A percentile compares a stretch with the other conserved stretches of the same genome.
Conservation (phyloP, 768 basidiomycete genomes). For the Rossbeevera mucosa region DNA sequence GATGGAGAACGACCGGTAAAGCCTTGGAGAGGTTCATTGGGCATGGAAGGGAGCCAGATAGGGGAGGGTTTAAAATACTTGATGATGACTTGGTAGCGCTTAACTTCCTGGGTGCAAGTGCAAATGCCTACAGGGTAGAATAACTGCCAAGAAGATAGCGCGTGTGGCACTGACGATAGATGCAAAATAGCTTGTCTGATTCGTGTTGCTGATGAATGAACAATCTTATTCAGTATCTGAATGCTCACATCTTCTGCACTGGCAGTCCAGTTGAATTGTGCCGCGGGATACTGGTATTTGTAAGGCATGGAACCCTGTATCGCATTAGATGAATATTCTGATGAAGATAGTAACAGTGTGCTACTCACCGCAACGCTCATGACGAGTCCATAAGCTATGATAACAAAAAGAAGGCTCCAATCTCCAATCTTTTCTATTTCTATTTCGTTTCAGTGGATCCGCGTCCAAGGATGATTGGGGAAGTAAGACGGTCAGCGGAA, state of each 20-base stretch:
- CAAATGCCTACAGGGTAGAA: constrained; percentile 54
- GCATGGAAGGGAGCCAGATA: constrained; percentile 11
- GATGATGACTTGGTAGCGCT: constrained; percentile 43
- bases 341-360: background rate
- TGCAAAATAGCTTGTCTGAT: constrained; percentile 70
- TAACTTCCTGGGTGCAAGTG: background rate
- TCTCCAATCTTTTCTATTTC: too few relatives aligned
- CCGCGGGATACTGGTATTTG: constrained; percentile 62
- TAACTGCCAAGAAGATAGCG: constrained; percentile 48
- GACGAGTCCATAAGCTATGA: constrained; percentile 45
- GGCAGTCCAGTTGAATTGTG: constrained; percentile 63
- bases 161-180: constrained; percentile 50
- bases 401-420: constrained; percentile 62
- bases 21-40: constrained; percentile 18
- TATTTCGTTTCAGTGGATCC: constrained; percentile 39
- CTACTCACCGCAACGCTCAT: constrained; percentile 45
- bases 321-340: background rate
- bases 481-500: constrained; percentile 63
- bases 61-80: constrained; percentile 46
- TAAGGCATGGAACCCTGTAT: constrained; percentile 51
- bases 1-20: too few relatives aligned
- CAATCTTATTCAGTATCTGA: background rate
- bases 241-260: constrained; percentile 51
- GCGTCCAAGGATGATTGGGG: constrained; percentile 35
- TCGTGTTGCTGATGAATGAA: background rate